Base-by-base conservation (phyloP, 805 yeast genomes). In the Lachancea thermotolerans region DNA sequence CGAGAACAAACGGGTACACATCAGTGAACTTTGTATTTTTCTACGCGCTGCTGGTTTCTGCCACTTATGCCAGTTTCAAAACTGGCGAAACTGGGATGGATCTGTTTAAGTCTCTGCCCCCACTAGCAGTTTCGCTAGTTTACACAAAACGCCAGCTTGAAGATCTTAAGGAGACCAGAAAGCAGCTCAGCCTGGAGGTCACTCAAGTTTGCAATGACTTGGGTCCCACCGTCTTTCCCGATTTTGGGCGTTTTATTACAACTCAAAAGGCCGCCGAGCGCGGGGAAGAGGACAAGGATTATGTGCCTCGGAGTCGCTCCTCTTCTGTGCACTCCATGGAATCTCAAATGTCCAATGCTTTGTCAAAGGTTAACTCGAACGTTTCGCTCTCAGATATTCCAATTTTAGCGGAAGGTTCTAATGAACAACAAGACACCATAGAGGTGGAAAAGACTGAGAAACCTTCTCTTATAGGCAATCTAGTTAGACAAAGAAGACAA, bases 31-130 rank as follows among this genome's bases (percentile, higher is more conserved):
- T 81, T 16, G 67, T 76, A 48, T 54, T 76, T 36, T 72, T 76
- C 59, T 68, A 81, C 38, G 75, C 80, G 49, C 52, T 79, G 4
- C 67, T 81, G 37, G 84, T 90, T 2, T 78, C 73, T n/a, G 78
- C 88, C 12, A 85, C 96, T 0, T 91, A 85, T 61, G 79, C 95
- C 18, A 95, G 97, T 3, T 73, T 91, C 53, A 73, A 84, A 31
- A 79, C 90, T 34, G 97, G 98, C 43, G 99, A 91, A 62, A 81
- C 80, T 48, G 97, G 98, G 15, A 72, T 85, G 77, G 97, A 90
- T 63, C 70, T 85, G 41, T 75, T 84, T 61, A 87, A 88, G 60
- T 80, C 91, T 8, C 67, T 90, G 47, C 74, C 87, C 48, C 96
- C 98, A 1, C 66, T 90, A 32, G 79, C 67, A 35, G 58, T 64